Evolutionary conservation across 352 stramenopile species (phyloP).

Genomic region (Pythium guiyangense): DNA sequence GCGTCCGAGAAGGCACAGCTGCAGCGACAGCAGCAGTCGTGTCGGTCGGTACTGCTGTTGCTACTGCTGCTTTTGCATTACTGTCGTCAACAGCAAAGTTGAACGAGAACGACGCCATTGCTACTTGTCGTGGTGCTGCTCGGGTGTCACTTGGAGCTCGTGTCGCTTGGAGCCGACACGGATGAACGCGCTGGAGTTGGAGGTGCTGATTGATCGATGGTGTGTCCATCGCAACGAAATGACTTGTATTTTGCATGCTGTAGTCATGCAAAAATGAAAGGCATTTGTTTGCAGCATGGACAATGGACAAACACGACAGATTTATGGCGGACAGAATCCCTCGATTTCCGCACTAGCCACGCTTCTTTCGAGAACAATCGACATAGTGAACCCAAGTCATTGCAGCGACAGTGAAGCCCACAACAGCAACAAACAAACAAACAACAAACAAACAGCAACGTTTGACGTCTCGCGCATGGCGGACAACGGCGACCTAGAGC

Average conservation of each 20-base stretch:
- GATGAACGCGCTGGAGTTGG: no score
- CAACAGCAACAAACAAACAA: no score
- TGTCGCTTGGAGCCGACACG: no score
- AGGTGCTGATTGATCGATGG: no score
- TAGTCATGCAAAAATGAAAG: no score
- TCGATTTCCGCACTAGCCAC: no score
- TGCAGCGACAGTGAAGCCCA: not conserved
- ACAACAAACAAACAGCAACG: not conserved
- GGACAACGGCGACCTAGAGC: not conserved
- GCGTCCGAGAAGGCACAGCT: not conserved
- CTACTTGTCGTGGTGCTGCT: not conserved
- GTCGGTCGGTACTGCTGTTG: no score
- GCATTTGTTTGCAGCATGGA: accelerated
- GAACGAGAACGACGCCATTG: conserved; percentile 51
- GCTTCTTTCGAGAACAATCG: not conserved
- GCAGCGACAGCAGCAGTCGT: not conserved
- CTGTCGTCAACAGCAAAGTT: conserved; percentile 49
- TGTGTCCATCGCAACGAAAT: no score
- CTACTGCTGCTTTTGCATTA: not conserved
- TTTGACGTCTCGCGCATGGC: not conserved
- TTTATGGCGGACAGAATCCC: no score
- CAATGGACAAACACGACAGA: no score
- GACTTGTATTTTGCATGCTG: no score
- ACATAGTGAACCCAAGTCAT: not conserved
- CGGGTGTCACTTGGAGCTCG: not conserved